Base-by-base conservation (phyloP, 306 rosid species). In the Ormosia emarginata region DNA sequence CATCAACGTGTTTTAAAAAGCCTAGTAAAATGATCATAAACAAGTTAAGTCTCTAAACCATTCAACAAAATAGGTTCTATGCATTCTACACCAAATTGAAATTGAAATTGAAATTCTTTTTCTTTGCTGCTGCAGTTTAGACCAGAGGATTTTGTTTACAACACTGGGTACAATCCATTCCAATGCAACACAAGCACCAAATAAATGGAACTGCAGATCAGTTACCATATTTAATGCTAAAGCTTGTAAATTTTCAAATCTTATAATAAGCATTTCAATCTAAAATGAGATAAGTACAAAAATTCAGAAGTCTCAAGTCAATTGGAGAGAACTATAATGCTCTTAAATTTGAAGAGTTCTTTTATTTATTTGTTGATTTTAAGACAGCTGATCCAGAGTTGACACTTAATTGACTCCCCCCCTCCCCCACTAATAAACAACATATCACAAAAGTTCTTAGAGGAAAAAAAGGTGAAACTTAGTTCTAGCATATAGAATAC, bases 91-190 rank as follows among this genome's bases (percentile, higher is more conserved):
- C 44, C 32, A 58, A 79, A 41, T 50, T 37, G 32, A 17, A 56
- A 15, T 0, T 17, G 69, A 74, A 41, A 52, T n/a, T n/a, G n/a
- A n/a, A n/a, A n/a, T 64, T 30, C 12, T 24, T 58, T 89, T 93
- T 52, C 90, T 97, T 85, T 90, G 93, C 80, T 93, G 97, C 79
- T 93, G 98, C 72, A 93, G 75, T 83, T 89, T 90, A 76, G 98
- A 93, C 98, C 97, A 93, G 74, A 91, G 96, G 86, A 93, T 93
- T 84, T 93, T 93, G 73, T 93, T 91, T 63, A 90, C 88, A 24
- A 93, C 94, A 78, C 96, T 93, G 0, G 98, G 98, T 75, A 90
- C 84, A 68, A 91, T 90, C 98, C 97, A 93, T 10, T 97, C 97
- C 72, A 93, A 83, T 46, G 98, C 97, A 47, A 90, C 82, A 78